A percentile compares a stretch with the other conserved stretches of the same genome.
These are phyloP conservation scores for Saturnispora diversa DNA, from an alignment of 805 yeast genomes.

Conservation along the genomic window DNA sequence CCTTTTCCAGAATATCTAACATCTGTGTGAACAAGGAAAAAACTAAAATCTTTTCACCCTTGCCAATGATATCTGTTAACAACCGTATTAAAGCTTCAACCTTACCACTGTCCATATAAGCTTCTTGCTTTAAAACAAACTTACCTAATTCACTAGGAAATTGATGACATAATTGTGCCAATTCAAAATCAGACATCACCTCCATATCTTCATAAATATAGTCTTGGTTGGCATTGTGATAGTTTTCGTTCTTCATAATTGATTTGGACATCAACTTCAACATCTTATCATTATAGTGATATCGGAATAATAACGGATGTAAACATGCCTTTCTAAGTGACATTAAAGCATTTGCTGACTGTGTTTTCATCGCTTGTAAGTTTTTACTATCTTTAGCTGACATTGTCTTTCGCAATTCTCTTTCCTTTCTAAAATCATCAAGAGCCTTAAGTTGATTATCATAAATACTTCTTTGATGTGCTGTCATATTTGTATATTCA, in stretches of 20 bases:
- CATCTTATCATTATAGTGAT: conserved; percentile 45
- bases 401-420: conserved; percentile 36
- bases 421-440: conserved; percentile 33
- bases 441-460: conserved; percentile 45
- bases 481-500: conserved; percentile 56
- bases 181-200: conserved; percentile 87
- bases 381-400: conserved; percentile 29
- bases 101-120: conserved; percentile 65
- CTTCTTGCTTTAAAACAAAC: conserved; percentile 45
- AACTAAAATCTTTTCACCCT: conserved; percentile 61
- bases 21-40: conserved; percentile 92
- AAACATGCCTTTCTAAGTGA: conserved; percentile 82
- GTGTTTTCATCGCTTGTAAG: conserved; percentile 20
- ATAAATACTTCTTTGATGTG: conserved; percentile 52
- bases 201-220: conserved; percentile 91
- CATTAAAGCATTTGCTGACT: conserved; percentile 67
- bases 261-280: conserved; percentile 63
- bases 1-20: conserved; percentile 76
- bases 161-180: conserved; percentile 62
- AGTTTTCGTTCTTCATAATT: conserved; percentile 75
- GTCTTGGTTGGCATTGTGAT: conserved; percentile 62
- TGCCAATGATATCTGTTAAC: conserved; percentile 45
- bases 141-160: conserved; percentile 59
- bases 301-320: conserved; percentile 83
- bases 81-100: conserved; percentile 48